These are phyloP conservation scores for Picea sitchensis DNA, from an alignment of 75 land plant genomes.

Conservation along the genomic window DNA sequence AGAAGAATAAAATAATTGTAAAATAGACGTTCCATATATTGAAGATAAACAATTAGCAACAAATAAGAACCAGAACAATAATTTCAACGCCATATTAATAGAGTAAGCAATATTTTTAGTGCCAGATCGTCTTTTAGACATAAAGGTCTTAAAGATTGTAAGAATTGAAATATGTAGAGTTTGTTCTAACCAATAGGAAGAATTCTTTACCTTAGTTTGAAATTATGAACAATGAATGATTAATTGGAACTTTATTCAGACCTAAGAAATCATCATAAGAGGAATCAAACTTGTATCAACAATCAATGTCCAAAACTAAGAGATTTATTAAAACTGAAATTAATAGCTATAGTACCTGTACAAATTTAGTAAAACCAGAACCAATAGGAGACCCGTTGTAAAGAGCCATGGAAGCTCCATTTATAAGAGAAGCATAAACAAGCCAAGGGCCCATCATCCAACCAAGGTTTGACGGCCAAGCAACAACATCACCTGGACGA, in stretches of 20 bases:
- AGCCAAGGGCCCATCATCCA: slow-evolving; percentile 99
- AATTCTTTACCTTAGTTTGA: not conserved
- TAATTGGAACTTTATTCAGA: not conserved
- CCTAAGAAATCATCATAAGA: not conserved
- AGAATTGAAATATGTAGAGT: too few relatives aligned
- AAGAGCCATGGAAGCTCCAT: slow-evolving; percentile 87
- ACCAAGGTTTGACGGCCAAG: slow-evolving; percentile 98
- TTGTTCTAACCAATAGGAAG: too few relatives aligned
- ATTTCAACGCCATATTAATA: too few relatives aligned
- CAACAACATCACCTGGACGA: slow-evolving; percentile 75
- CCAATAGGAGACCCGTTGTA: slow-evolving; percentile 93
- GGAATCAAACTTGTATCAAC: not conserved
- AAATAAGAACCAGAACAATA: too few relatives aligned
- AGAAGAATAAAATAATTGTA: too few relatives aligned
- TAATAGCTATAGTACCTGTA: slow-evolving; percentile 58
- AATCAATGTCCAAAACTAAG: slow-evolving; percentile 1
- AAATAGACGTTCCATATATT: too few relatives aligned
- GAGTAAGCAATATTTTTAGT: too few relatives aligned
- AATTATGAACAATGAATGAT: not conserved
- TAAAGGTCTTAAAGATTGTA: too few relatives aligned
- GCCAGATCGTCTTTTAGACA: too few relatives aligned
- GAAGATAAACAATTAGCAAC: too few relatives aligned
- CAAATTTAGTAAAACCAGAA: slow-evolving; percentile 80
- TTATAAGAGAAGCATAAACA: slow-evolving; percentile 82
- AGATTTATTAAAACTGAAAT: not conserved